phyloP scores from a whole-genome alignment of 1,284 basidiomycete genomes.

The Anthracocystis setariae region DNA sequence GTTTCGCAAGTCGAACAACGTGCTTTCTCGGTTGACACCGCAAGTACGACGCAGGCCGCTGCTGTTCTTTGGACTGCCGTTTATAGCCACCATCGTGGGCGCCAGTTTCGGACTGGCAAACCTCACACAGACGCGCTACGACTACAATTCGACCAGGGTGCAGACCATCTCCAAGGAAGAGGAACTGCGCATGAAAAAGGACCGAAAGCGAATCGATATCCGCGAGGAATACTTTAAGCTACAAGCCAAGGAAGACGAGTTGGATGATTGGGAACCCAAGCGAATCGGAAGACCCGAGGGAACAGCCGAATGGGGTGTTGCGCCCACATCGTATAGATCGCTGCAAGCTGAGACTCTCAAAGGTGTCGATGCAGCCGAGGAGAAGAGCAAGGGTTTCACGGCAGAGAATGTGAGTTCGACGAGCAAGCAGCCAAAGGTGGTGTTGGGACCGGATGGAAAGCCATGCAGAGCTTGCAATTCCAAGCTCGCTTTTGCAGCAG shows the following conservation, averaged over 20 bases:
- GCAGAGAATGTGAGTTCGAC: conserved; percentile 20
- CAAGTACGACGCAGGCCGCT: conserved; percentile 69
- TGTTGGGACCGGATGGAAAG: conserved; percentile 66
- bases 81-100: conserved; percentile 83
- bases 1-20: conserved; percentile 29
- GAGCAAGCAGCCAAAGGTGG: conserved; percentile 31
- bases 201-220: conserved; percentile 87
- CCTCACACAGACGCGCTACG: conserved; percentile 91
- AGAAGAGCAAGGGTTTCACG: conserved; percentile 27
- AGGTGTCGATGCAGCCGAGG: conserved; percentile 14
- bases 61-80: conserved; percentile 82
- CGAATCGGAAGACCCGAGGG: conserved; percentile 83
- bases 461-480: conserved; percentile 66
- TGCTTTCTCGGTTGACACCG: conserved; percentile 29
- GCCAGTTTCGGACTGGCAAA: conserved; percentile 85
- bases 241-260: conserved; percentile 75
- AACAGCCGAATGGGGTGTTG: conserved; percentile 86
- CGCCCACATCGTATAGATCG: conserved; percentile 67
- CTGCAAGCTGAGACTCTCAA: conserved; percentile 69
- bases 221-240: conserved; percentile 86
- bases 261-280: conserved; percentile 87
- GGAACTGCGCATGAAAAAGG: conserved; percentile 80
- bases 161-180: conserved; percentile 82
- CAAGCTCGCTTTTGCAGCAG: conserved; percentile 60
- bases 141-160: conserved; percentile 83